phyloP scores from a whole-genome alignment of 2,329 filamentous ascomycete species.

The Amauroascus niger region DNA sequence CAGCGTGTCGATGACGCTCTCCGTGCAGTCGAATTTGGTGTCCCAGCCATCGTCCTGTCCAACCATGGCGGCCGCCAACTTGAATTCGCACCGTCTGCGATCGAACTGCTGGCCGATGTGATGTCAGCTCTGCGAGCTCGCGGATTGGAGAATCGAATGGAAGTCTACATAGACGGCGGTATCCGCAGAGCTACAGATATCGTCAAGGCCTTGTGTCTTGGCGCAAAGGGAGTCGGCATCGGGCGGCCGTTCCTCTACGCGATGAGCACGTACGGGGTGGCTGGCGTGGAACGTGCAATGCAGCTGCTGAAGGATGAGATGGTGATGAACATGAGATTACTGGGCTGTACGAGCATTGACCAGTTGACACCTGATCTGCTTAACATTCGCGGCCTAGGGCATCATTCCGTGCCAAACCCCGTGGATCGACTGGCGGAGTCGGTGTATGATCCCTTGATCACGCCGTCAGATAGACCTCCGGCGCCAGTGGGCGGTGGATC shows the following conservation, averaged over 20 bases:
- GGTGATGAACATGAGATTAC: slow-evolving; percentile 97
- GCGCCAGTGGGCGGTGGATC: slow-evolving; percentile 13
- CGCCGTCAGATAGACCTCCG: slow-evolving; percentile 43
- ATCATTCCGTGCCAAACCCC: slow-evolving; percentile 51
- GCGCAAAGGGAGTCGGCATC: slow-evolving; percentile 85
- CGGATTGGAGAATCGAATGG: slow-evolving; percentile 65
- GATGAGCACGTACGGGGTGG: slow-evolving; percentile 82
- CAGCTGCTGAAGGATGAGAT: slow-evolving; percentile 89
- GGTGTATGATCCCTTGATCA: slow-evolving; percentile 48
- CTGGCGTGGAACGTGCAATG: slow-evolving; percentile 87
- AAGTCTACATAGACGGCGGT: slow-evolving; percentile 86
- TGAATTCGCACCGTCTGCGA: slow-evolving; percentile 77
- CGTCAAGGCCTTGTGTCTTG: slow-evolving; percentile 86
- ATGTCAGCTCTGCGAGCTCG: slow-evolving; percentile 73
- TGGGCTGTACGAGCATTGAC: slow-evolving; percentile 64
- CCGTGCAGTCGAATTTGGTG: slow-evolving; percentile 67
- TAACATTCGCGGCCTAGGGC: slow-evolving; percentile 57
- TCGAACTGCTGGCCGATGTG: slow-evolving; percentile 87
- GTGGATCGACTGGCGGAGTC: slow-evolving; percentile 50
- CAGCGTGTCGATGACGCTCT: slow-evolving; percentile 94
- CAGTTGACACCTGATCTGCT: slow-evolving; percentile 73
- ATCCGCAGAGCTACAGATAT: slow-evolving; percentile 86
- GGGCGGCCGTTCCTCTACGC: slow-evolving; percentile 91
- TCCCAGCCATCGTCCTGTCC: slow-evolving; percentile 83
- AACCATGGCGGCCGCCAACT: slow-evolving; percentile 95